Conservation (phyloP, 768 basidiomycete species). For the Tremella fuciformis region DNA sequence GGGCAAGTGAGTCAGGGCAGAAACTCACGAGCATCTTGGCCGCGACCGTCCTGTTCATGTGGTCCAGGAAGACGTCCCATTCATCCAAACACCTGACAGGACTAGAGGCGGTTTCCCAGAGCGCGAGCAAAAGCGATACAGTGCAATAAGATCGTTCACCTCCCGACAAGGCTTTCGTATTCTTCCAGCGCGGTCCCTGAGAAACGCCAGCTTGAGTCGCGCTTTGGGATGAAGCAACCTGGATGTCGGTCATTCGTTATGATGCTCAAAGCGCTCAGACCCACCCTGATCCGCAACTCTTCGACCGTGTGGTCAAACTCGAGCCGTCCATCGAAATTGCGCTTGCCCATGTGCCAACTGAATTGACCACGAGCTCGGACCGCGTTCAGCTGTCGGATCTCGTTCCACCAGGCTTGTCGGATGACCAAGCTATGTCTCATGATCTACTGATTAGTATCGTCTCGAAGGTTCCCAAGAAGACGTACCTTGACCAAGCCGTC, state of each 20-base stretch:
- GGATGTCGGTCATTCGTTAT: background rate
- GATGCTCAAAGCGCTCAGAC: conserved; percentile 6
- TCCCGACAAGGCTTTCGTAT: conserved; percentile 59
- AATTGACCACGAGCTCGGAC: conserved; percentile 54
- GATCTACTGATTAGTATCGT: no score
- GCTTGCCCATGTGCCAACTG: conserved; percentile 72
- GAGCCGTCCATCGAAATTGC: conserved; percentile 84
- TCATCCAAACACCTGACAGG: conserved; percentile 96
- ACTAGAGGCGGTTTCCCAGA: conserved; percentile 94
- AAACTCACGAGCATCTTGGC: conserved; percentile 84
- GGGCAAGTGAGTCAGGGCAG: background rate
- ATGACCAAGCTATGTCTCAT: no score
- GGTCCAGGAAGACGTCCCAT: conserved; percentile 89
- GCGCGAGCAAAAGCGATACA: conserved; percentile 83
- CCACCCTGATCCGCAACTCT: conserved; percentile 24
- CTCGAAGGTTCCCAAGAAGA: no score
- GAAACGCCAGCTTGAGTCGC: background rate
- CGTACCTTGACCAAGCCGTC: no score
- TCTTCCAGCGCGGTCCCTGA: conserved; percentile 26
- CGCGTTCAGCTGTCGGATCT: conserved; percentile 59
- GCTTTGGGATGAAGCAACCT: background rate
- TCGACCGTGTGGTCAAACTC: conserved; percentile 67
- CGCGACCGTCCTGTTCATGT: conserved; percentile 67
- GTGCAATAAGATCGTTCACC: conserved; percentile 98
- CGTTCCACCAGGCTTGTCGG: conserved; percentile 67